Evolutionary conservation across 1,139 yeast genomes (phyloP).

Genomic region (Magnusiomyces tetraspermus): DNA sequence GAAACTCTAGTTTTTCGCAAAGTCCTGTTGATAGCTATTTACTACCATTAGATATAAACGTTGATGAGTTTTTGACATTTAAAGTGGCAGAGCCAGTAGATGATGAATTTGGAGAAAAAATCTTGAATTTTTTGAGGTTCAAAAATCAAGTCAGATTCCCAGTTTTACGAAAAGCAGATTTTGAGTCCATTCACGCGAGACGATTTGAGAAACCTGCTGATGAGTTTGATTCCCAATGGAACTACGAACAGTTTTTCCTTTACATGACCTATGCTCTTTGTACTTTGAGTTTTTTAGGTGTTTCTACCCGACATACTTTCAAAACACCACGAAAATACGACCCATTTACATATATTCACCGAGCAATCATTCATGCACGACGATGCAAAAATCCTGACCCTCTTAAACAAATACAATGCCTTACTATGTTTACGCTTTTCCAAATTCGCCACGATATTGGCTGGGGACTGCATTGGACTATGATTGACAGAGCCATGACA

Average conservation of each 20-base stretch:
- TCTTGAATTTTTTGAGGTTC: not conserved
- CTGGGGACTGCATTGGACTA: not conserved
- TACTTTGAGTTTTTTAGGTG: not conserved
- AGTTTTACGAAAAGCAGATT: not conserved
- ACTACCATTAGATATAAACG: conserved; percentile 4
- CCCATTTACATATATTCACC: not conserved
- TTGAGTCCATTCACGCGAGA: not conserved
- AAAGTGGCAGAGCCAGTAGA: not conserved
- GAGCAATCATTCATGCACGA: conserved; percentile 4
- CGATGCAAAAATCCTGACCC: not conserved
- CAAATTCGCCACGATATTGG: conserved; percentile 4
- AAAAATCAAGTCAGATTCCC: conserved; percentile 3
- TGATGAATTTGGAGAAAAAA: not conserved
- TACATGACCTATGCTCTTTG: conserved; percentile 1
- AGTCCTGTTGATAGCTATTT: not conserved
- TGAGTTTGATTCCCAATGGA: not conserved
- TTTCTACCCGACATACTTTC: not conserved
- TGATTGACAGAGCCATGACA: conserved; percentile 5
- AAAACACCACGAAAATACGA: not conserved
- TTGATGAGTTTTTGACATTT: conserved; percentile 1
- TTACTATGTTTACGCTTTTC: not conserved
- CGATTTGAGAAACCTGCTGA: not conserved
- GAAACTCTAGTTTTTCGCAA: not conserved
- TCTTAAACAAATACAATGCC: not conserved
- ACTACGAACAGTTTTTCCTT: conserved; percentile 1